Base-by-base conservation (phyloP, 1,284 basidiomycete genomes). In the Microbotryum violaceum region DNA sequence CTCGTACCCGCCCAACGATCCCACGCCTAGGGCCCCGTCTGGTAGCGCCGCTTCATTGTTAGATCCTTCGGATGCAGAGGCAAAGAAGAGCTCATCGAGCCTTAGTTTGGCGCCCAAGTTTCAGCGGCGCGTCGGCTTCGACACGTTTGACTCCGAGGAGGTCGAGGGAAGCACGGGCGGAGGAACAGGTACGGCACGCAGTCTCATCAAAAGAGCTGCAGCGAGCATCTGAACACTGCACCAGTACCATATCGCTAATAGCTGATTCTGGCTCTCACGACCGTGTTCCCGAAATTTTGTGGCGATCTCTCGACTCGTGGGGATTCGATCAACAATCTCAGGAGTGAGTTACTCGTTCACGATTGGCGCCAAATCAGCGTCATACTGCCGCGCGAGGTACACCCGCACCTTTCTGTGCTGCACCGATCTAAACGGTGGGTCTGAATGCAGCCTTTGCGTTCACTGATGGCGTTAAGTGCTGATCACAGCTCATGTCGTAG, bases 361-460 rank as follows among this genome's bases (percentile, higher is more conserved):
- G 57, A 79, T 88, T 6, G 82, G 86, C 73, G 89, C 89, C 31
- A 92, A 93, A 75, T 86, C 84, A 23, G 86, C 87, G 2, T 87
- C 88, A 1, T 97, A 93, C 75, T 78, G 80, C 57, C 82, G 90
- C 25, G 87, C 82, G 5, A 82, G 87, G 31, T 84, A 84, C 64
- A 94, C 92, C 1, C 82, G 94, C 0, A 90, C 91, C 0, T 97
- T 93, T 75, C 81, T 97, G 12, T 92, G 91, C 60, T 92, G 92
- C 0, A 83, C 90, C 1, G 91, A 89, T 55, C 81, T 87, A 0
- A 93, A 97, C 71, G 66, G 65, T 62, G 54, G 64, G 45, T 68
- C 60, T 47, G 9, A 8, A 5, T 5, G 20, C 8, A 18, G n/a
- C 23, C 10, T 12, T 2, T 29, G 4, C 14, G 9, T 14, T 47